Evolutionary conservation across 345 rosid genomes (phyloP), one percentile per base, ranked within the genome.

Genomic region (Reutealis trisperma): DNA sequence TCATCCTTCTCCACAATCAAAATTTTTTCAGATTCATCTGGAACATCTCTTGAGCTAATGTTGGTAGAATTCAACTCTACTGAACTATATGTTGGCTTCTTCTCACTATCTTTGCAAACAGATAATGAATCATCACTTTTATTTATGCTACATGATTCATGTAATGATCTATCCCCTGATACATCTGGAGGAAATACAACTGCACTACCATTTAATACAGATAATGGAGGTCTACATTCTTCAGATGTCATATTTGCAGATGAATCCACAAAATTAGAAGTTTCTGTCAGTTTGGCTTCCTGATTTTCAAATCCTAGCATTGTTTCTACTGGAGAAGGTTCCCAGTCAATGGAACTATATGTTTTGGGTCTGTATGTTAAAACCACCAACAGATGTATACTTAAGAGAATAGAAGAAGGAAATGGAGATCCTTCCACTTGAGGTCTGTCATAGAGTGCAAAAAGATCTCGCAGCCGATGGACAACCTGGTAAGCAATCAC

Each of bases 371-470:
- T 81, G 80, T 86, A 80, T 42, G 93, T 89, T 79, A 91, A 84
- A 82, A 87, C 88, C 60, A 88, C 92, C 87, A 91, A 80, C 64
- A 91, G 84, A 80, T 87, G 77, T 72, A 91, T 87, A 75, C 96
- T 86, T 77, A 87, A 73, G 68, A 87, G 88, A 79, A 91, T 91
- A 27, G 93, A 88, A 64, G 92, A 86, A 81, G 96, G 93, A 82
- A 91, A 89, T 8, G 96, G 89, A 11, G 88, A 88, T 71, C 96
- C 96, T 86, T 91, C 96, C 61, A 88, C 90, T 79, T 91, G 96
- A 66, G 96, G 93, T 86, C 93, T 86, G 78, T 91, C 96, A 85
- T 91, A 91, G 22, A 91, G 89, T 44, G 93, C 93, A 76, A 89
- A 89, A 72, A 91, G 93, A 81, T 91, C 96, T 49, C 90, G 84